phyloP scores from a whole-genome alignment of 495 filamentous ascomycete genomes.

The Tuber borchii region DNA sequence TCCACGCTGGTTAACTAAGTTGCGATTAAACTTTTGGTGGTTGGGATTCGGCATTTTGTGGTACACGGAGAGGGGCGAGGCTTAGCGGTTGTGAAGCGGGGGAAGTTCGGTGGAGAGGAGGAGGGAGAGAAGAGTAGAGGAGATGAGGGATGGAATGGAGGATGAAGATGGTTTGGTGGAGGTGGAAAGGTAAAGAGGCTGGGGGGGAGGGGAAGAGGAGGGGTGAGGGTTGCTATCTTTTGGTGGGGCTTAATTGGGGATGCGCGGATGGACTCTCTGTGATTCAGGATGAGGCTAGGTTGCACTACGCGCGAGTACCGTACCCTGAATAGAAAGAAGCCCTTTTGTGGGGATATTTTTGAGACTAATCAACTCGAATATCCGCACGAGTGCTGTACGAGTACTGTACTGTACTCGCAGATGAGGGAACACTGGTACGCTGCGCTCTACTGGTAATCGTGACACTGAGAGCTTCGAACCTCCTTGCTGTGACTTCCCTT shows the following conservation, averaged over 20 bases:
- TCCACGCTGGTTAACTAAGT: slow-evolving; percentile 12
- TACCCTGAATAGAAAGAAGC: neutral
- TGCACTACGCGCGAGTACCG: neutral
- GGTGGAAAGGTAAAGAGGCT: slow-evolving; percentile 1
- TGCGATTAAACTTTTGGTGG: slow-evolving; percentile 1
- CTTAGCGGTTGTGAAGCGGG: neutral
- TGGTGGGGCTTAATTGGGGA: neutral
- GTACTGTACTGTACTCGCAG: too few species aligned
- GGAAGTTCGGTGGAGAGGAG: neutral
- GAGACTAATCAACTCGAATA: neutral
- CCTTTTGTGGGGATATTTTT: neutral
- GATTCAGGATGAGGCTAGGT: neutral
- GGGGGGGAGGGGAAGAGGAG: neutral
- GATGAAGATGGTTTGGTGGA: slow-evolving; percentile 6
- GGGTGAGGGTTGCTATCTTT: neutral
- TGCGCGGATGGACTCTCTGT: neutral
- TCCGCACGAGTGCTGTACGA: too few species aligned
- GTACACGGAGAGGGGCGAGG: neutral
- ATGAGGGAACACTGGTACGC: too few species aligned
- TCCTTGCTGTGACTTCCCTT: neutral
- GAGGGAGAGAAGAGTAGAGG: neutral
- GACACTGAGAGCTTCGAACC: neutral
- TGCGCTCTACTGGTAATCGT: neutral
- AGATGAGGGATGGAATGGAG: neutral
- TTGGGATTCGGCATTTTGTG: neutral